Percentiles rank a stretch among this genome's conserved stretches.
Conservation (phyloP, 257 asterid genomes). For the Ballota nigra region DNA sequence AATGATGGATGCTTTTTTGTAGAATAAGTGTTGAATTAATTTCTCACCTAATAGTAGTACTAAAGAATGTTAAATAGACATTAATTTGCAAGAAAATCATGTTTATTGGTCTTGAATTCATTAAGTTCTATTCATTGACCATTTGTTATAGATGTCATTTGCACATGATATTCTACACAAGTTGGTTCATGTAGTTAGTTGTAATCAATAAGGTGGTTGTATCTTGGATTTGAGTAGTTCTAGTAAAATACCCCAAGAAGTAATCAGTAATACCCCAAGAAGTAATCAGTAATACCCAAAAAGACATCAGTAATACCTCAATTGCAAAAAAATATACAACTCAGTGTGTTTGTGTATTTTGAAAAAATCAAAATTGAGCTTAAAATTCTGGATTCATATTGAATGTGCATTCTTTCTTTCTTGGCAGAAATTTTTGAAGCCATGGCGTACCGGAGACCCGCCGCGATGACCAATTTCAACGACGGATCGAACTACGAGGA, state of each 20-base stretch:
- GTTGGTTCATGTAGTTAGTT: too few relatives aligned
- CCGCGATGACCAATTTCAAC: constrained; percentile 17
- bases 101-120: neutral
- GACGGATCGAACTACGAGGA: constrained; percentile 29
- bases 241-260: too few relatives aligned
- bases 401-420: neutral
- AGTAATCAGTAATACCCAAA: too few relatives aligned
- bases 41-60: constrained; percentile 8
- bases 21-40: neutral
- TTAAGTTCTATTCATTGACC: neutral
- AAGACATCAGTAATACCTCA: too few relatives aligned
- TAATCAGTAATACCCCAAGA: too few relatives aligned
- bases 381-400: neutral
- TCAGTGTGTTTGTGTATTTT: too few relatives aligned
- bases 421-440: neutral
- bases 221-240: too few relatives aligned
- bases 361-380: too few relatives aligned
- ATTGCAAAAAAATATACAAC: too few relatives aligned
- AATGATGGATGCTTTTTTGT: neutral
- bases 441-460: constrained; percentile 26
- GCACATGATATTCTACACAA: too few relatives aligned
- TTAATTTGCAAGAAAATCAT: neutral
- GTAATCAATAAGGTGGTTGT: too few relatives aligned
- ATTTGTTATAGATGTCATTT: too few relatives aligned
- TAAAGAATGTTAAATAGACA: neutral